phyloP scores from a whole-genome alignment of 352 stramenopile species.

The Phytophthora idaei region DNA sequence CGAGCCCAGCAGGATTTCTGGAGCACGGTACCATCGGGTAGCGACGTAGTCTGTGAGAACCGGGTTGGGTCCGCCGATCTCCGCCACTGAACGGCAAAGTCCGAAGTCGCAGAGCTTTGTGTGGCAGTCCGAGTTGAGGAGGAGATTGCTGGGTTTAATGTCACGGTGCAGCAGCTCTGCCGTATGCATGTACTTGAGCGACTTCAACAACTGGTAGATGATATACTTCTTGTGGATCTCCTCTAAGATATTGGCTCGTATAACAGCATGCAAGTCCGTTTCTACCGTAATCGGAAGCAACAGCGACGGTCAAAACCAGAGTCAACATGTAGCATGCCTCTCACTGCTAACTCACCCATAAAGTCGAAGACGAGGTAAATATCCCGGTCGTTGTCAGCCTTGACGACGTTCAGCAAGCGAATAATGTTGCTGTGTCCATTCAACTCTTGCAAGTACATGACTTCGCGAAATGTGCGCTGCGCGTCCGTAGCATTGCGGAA shows the following conservation, averaged over 20 bases:
- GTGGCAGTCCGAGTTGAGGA: constrained; percentile 95
- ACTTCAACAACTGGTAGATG: constrained; percentile 96
- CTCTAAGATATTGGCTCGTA: constrained; percentile 94
- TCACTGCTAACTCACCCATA: constrained; percentile 78
- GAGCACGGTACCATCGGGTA: constrained; percentile 95
- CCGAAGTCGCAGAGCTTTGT: constrained; percentile 97
- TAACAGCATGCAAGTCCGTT: constrained; percentile 95
- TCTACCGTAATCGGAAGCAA: constrained; percentile 52
- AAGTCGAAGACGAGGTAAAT: constrained; percentile 98
- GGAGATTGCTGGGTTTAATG: constrained; percentile 97
- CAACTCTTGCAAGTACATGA: constrained; percentile 96
- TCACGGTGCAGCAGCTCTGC: constrained; percentile 95
- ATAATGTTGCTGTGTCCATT: constrained; percentile 96
- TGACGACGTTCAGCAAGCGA: constrained; percentile 92
- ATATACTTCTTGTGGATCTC: constrained; percentile 98
- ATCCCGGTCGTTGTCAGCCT: constrained; percentile 95
- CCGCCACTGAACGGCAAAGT: constrained; percentile 91
- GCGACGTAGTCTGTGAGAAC: constrained; percentile 96
- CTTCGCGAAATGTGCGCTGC: constrained; percentile 95
- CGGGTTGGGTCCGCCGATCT: constrained; percentile 78
- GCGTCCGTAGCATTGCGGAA: constrained; percentile 96
- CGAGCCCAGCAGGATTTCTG: constrained; percentile 95
- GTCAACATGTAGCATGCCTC: not conserved
- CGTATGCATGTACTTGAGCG: constrained; percentile 97
- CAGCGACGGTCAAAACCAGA: not conserved